These are phyloP conservation scores for Fonsecaea nubica DNA, from an alignment of 2,329 filamentous ascomycete genomes.

Conservation along the genomic window DNA sequence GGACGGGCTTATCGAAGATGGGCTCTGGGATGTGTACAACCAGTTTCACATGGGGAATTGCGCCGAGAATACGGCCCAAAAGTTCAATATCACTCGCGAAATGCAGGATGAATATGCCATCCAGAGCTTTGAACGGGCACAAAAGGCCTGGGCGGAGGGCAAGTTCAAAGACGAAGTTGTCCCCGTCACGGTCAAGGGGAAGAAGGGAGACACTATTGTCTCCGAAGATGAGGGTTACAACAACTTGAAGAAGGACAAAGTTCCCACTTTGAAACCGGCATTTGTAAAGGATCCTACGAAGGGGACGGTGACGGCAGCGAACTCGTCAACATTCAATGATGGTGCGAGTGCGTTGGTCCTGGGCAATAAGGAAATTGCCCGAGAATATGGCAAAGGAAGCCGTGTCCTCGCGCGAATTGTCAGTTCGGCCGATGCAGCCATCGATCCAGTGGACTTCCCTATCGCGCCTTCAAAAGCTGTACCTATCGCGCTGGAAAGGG, in stretches of 20 bases:
- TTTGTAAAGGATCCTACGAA: constrained; percentile 79
- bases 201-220: constrained; percentile 81
- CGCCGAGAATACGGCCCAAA: constrained; percentile 92
- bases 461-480: constrained; percentile 91
- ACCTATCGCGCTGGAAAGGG: constrained; percentile 83
- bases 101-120: constrained; percentile 93
- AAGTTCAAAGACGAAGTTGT: constrained; percentile 89
- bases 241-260: constrained; percentile 84
- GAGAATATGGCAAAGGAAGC: constrained; percentile 76
- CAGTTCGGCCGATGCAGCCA: constrained; percentile 84
- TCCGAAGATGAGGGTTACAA: constrained; percentile 87
- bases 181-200: constrained; percentile 81
- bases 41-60: constrained; percentile 98
- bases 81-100: constrained; percentile 77
- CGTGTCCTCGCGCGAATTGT: constrained; percentile 87
- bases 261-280: constrained; percentile 85
- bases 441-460: constrained; percentile 92
- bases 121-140: constrained; percentile 84
- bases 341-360: constrained; percentile 90
- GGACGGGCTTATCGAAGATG: constrained; percentile 93
- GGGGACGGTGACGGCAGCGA: constrained; percentile 92
- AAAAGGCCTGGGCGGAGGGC: constrained; percentile 83
- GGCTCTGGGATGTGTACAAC: constrained; percentile 94
- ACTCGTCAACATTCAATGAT: constrained; percentile 92
- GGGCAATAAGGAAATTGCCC: constrained; percentile 78